Conservation (phyloP, 2,329 filamentous ascomycete species). For the Talaromyces amestolkiae region DNA sequence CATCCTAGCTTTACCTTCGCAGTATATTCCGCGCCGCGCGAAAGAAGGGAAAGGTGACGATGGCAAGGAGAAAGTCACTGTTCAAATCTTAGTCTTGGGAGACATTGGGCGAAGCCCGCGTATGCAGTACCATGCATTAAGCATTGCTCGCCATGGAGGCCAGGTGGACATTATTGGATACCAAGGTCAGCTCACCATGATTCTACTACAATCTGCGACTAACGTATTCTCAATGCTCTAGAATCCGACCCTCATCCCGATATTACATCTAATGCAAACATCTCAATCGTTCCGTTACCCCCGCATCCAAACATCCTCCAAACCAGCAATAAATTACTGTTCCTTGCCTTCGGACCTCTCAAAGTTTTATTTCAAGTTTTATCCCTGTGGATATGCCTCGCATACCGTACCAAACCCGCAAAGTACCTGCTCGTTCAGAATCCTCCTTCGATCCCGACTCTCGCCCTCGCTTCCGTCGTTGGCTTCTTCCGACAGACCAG, state of each 20-base stretch:
- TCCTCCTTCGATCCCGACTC: conserved; percentile 88
- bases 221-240: conserved; percentile 28
- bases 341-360: conserved; percentile 72
- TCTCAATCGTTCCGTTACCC: conserved; percentile 69
- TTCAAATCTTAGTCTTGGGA: conserved; percentile 87
- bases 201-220: neutral
- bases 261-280: conserved; percentile 64
- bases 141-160: conserved; percentile 77
- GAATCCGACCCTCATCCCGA: conserved; percentile 82
- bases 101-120: conserved; percentile 94
- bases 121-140: conserved; percentile 98
- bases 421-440: conserved; percentile 93
- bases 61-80: conserved; percentile 43
- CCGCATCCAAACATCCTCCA: conserved; percentile 65
- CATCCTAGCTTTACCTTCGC: conserved; percentile 53
- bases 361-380: conserved; percentile 83
- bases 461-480: conserved; percentile 70
- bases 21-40: conserved; percentile 44
- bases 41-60: conserved; percentile 23
- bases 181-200: conserved; percentile 55
- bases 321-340: conserved; percentile 68
- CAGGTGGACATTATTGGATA: conserved; percentile 86
- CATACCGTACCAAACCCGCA: conserved; percentile 70
- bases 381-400: conserved; percentile 67
- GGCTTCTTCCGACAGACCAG: conserved; percentile 75